Percentiles rank a stretch among this genome's conserved stretches.
phyloP scores from a whole-genome alignment of 2,329 filamentous ascomycete species.

The Emergomyces orientalis region DNA sequence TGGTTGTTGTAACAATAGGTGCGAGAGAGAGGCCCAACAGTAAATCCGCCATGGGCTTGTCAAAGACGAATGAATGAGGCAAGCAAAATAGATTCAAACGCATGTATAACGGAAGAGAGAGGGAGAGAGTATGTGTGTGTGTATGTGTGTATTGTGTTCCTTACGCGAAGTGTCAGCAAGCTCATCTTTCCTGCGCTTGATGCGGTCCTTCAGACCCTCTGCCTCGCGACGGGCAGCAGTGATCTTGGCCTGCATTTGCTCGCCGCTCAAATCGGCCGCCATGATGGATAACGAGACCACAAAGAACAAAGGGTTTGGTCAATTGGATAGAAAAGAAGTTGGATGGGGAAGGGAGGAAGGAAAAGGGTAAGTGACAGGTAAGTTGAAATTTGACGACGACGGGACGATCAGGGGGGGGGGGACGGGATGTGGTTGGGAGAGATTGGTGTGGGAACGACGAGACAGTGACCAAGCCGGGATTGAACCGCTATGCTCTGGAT shows the following conservation, averaged over 20 bases:
- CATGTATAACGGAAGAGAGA: conserved; percentile 9
- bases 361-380: conserved; percentile 11
- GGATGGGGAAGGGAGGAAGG: conserved; percentile 12
- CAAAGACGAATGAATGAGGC: not conserved
- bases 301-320: conserved; percentile 18
- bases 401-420: conserved; percentile 4
- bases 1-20: too few species aligned
- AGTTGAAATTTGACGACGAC: conserved; percentile 3
- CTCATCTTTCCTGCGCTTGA: conserved; percentile 99
- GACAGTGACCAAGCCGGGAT: conserved; percentile 10
- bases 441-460: conserved; percentile 8
- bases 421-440: conserved; percentile 6
- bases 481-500: not conserved
- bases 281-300: conserved; percentile 28
- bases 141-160: conserved; percentile 26
- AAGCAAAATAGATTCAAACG: conserved; percentile 2
- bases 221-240: conserved; percentile 91
- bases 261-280: conserved; percentile 41
- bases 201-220: conserved; percentile 93
- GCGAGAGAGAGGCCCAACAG: not conserved
- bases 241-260: conserved; percentile 81
- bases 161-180: conserved; percentile 94
- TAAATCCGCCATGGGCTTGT: not conserved
- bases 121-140: not conserved
- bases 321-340: conserved; percentile 16